A percentile compares a stretch with the other conserved stretches of the same genome.
phyloP scores from a whole-genome alignment of 2,329 filamentous ascomycete species.

The Fusarium avenaceum region DNA sequence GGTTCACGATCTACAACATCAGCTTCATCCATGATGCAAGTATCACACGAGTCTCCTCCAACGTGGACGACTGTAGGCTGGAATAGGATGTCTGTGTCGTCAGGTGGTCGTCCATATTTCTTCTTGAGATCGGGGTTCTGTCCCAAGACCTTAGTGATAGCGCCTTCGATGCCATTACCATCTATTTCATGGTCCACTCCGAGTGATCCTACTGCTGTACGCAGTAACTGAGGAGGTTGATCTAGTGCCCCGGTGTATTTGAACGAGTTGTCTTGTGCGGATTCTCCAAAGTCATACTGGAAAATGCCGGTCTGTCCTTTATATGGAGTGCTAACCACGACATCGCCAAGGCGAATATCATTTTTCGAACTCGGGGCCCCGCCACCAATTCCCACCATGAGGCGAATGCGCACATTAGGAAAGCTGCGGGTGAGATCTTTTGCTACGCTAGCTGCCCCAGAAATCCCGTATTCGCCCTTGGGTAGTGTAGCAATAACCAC shows the following conservation, averaged over 20 bases:
- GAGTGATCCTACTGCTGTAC: background rate
- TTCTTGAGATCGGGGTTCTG: background rate
- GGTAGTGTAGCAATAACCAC: accelerated
- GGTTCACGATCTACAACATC: accelerated
- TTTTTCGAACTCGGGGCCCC: constrained; percentile 53
- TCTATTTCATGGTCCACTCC: constrained; percentile 6
- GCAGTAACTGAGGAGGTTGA: constrained; percentile 22
- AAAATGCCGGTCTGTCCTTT: constrained; percentile 23
- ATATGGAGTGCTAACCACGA: constrained; percentile 38
- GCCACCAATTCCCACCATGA: constrained; percentile 47
- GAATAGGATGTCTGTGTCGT: background rate
- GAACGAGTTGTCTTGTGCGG: constrained; percentile 24
- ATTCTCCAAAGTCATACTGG: constrained; percentile 45
- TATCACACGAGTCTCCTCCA: background rate
- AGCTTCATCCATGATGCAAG: background rate
- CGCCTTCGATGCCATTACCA: constrained; percentile 14
- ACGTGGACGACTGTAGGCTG: background rate
- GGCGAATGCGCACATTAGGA: accelerated
- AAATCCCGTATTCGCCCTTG: accelerated
- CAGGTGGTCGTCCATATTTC: background rate
- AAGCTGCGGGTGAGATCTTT: accelerated
- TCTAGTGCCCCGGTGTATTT: constrained; percentile 14
- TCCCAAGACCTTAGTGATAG: background rate
- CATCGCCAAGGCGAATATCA: constrained; percentile 53
- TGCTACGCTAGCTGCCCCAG: background rate